These are phyloP conservation scores for Penicillium diatomitis DNA, from an alignment of 495 filamentous ascomycete genomes.

Conservation along the genomic window DNA sequence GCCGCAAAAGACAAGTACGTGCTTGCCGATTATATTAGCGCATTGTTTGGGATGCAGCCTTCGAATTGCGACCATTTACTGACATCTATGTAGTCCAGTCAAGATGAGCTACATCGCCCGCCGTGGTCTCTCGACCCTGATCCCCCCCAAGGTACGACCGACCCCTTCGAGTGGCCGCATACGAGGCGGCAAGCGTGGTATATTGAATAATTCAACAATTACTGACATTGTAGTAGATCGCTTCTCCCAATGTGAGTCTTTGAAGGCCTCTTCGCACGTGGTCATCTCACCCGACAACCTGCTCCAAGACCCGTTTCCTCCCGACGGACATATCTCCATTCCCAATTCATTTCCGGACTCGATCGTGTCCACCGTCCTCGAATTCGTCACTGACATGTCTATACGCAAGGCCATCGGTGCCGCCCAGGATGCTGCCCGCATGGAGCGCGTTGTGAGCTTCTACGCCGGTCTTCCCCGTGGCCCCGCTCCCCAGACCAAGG, in stretches of 20 bases:
- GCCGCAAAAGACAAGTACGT: constrained; percentile 27
- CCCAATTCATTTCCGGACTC: constrained; percentile 7
- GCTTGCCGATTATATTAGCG: background rate
- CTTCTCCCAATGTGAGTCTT: constrained; percentile 79
- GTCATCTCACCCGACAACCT: constrained; percentile 5
- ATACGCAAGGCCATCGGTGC: constrained; percentile 69
- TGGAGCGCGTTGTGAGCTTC: constrained; percentile 95
- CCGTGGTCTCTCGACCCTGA: constrained; percentile 91
- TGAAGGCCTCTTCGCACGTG: background rate
- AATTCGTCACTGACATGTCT: constrained; percentile 15
- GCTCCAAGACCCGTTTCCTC: constrained; percentile 11
- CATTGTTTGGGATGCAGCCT: background rate
- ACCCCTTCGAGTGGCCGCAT: constrained; percentile 1
- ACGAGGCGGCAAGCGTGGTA: background rate
- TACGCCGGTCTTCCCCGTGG: constrained; percentile 96
- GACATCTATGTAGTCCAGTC: constrained; percentile 30
- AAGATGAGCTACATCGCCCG: constrained; percentile 86
- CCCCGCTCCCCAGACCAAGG: constrained; percentile 66
- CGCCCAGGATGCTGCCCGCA: constrained; percentile 86
- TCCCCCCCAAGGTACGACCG: constrained; percentile 84
- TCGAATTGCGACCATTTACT: constrained; percentile 18
- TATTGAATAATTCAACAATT: too few relatives aligned
- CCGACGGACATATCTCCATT: constrained; percentile 13
- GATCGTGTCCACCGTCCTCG: background rate
- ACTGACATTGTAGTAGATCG: constrained; percentile 44